phyloP scores from a whole-genome alignment of 441 rosid genomes.

The Syzygium syzygioides region DNA sequence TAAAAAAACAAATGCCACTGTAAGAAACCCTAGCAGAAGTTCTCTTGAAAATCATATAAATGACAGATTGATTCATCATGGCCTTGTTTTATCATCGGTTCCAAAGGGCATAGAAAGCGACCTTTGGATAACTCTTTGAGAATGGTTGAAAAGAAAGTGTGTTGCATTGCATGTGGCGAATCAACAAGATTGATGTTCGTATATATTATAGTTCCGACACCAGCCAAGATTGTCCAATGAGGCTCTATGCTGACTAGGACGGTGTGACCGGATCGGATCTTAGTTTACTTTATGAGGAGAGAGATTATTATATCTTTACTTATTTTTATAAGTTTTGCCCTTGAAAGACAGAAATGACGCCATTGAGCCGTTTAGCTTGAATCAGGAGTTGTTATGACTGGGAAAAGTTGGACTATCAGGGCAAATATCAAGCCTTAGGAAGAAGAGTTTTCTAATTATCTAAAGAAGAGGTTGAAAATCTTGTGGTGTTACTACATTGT shows the following conservation, averaged over 20 bases:
- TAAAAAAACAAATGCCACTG: not conserved
- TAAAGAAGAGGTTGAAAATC: not conserved
- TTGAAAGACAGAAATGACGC: not conserved
- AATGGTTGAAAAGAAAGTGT: not conserved
- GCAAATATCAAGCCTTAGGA: not conserved
- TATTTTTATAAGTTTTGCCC: not conserved
- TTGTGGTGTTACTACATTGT: not conserved
- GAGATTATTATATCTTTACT: too few species aligned
- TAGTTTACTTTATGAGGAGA: too few species aligned
- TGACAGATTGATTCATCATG: not conserved
- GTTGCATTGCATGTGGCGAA: not conserved
- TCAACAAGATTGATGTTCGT: not conserved
- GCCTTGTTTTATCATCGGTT: not conserved
- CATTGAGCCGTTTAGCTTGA: not conserved
- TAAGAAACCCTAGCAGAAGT: not conserved
- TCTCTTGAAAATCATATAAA: not conserved
- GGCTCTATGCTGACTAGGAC: not conserved
- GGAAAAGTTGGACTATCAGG: not conserved
- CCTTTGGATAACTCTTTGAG: not conserved
- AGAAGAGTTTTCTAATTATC: not conserved
- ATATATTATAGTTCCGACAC: not conserved
- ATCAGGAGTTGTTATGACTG: not conserved
- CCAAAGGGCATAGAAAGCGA: not conserved
- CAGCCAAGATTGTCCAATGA: not conserved
- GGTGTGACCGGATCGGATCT: not conserved